Percentiles rank a stretch among this genome's conserved stretches.
phyloP scores from a whole-genome alignment of 352 stramenopile species.

The Phytophthora cactorum region DNA sequence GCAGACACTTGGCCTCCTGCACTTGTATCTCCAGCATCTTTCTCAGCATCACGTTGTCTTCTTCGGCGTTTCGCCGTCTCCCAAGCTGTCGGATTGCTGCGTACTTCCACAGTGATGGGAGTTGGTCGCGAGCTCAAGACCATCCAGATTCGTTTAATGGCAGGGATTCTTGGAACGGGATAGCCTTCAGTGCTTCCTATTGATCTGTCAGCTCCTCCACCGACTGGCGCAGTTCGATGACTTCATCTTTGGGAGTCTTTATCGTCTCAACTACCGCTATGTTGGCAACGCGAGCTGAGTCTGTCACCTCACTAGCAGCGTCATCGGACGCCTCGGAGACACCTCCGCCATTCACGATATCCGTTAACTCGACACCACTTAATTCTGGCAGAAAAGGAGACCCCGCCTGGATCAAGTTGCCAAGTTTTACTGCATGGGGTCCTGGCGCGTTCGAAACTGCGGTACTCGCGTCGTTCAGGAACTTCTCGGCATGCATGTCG shows the following conservation, averaged over 20 bases:
- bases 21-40: conserved; percentile 34
- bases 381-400: neutral
- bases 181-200: conserved; percentile 13
- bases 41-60: conserved; percentile 30
- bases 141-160: neutral
- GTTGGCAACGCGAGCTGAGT: neutral
- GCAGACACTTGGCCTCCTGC: conserved; percentile 34
- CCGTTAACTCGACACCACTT: neutral
- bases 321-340: conserved; percentile 5
- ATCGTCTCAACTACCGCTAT: neutral
- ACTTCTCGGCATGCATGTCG: conserved; percentile 11
- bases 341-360: neutral
- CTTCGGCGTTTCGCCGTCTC: conserved; percentile 22
- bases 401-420: too few relatives aligned
- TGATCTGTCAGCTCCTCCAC: conserved; percentile 10
- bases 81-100: conserved; percentile 25
- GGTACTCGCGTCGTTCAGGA: conserved; percentile 1
- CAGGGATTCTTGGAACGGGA: neutral
- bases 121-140: neutral
- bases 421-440: neutral
- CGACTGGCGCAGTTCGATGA: conserved; percentile 3
- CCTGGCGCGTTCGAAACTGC: neutral
- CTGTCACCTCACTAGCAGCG: neutral
- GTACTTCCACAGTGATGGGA: conserved; percentile 27
- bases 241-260: conserved; percentile 16